phyloP scores from a whole-genome alignment of 306 rosid genomes.

The Ormosia semicastrata region DNA sequence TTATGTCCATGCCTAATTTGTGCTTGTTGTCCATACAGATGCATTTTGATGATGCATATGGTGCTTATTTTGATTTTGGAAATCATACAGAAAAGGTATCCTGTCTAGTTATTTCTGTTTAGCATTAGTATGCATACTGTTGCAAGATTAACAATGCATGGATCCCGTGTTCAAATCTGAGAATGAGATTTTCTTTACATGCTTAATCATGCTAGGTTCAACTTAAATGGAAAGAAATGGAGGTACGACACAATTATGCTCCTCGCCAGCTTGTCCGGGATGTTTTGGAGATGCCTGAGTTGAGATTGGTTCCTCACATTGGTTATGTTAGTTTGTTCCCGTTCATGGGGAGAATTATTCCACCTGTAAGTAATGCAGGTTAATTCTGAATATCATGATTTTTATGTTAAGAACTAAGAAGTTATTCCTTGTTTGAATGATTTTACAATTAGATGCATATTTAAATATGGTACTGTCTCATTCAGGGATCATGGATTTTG shows the following conservation, averaged over 20 bases:
- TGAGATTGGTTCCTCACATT: conserved; percentile 86
- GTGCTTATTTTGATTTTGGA: conserved; percentile 92
- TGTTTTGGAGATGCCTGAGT: conserved; percentile 56
- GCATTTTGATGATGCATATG: conserved; percentile 71
- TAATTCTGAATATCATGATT: conserved; percentile 10
- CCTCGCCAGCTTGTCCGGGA: conserved; percentile 69
- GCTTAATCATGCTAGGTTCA: conserved; percentile 58
- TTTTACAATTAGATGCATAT: conserved; percentile 13
- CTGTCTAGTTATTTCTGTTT: not conserved
- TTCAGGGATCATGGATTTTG: conserved; percentile 83
- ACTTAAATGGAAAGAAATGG: conserved; percentile 69
- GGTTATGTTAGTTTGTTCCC: conserved; percentile 90
- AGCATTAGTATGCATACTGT: not conserved
- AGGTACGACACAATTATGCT: conserved; percentile 41
- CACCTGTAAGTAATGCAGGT: conserved; percentile 59
- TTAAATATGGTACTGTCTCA: conserved; percentile 7
- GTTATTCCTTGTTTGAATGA: not conserved
- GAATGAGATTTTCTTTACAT: conserved; percentile 21
- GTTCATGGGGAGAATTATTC: conserved; percentile 80
- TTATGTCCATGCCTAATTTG: conserved; percentile 26
- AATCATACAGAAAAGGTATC: conserved; percentile 94
- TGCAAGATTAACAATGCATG: conserved; percentile 3
- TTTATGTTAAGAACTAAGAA: not conserved
- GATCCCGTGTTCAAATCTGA: not conserved
- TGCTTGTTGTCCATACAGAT: conserved; percentile 60